Percentiles rank a stretch among this genome's conserved stretches.
Evolutionary conservation across 1,284 basidiomycete genomes (phyloP).

Genomic region (Chondrostereum purpureum): DNA sequence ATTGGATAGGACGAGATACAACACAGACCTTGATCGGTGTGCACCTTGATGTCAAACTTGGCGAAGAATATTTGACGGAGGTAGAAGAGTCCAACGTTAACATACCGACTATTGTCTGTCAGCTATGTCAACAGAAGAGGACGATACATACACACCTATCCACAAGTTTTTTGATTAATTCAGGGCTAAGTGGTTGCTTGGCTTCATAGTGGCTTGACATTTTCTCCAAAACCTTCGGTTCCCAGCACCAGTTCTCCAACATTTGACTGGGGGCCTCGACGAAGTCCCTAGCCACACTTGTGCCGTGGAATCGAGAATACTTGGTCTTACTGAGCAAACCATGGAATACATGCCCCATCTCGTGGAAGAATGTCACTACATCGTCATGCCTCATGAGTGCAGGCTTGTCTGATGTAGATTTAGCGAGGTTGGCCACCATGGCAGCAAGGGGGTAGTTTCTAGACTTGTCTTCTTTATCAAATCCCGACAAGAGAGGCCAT

Average conservation of each 20-base stretch:
- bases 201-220: constrained; percentile 79
- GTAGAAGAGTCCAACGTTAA: constrained; percentile 76
- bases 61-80: constrained; percentile 80
- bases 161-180: constrained; percentile 75
- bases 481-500: constrained; percentile 67
- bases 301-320: constrained; percentile 76
- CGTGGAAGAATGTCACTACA: constrained; percentile 76
- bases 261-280: constrained; percentile 86
- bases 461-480: constrained; percentile 43
- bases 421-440: constrained; percentile 87
- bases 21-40: constrained; percentile 55
- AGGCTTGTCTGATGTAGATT: constrained; percentile 71
- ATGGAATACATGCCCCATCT: constrained; percentile 87
- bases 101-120: constrained; percentile 50
- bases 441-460: constrained; percentile 69
- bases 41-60: constrained; percentile 72
- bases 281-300: constrained; percentile 72
- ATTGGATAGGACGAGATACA: constrained; percentile 1
- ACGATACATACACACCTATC: constrained; percentile 43
- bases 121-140: not conserved
- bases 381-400: constrained; percentile 81
- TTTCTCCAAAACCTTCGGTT: constrained; percentile 51
- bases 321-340: constrained; percentile 67
- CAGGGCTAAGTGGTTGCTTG: constrained; percentile 61
- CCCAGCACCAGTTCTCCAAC: constrained; percentile 91